A percentile compares a stretch with the other conserved stretches of the same genome.
phyloP scores from a whole-genome alignment of 2,329 filamentous ascomycete species.

The Rachicladosporium sp. region DNA sequence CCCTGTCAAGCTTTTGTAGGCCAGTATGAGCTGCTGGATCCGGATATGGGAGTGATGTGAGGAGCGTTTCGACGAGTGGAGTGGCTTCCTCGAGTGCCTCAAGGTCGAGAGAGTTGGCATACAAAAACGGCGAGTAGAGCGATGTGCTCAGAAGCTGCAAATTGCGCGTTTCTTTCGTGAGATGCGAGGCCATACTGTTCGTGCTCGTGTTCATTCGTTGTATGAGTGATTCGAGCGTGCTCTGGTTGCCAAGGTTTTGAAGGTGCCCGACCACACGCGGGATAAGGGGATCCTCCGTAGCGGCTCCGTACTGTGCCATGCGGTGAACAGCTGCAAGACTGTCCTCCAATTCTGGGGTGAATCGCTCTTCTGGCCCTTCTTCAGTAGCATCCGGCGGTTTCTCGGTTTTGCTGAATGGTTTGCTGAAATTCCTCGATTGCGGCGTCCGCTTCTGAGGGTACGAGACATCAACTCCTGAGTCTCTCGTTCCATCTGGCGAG shows the following conservation, averaged over 20 bases:
- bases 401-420: conserved; percentile 12
- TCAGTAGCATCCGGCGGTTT: conserved; percentile 14
- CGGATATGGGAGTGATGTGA: conserved; percentile 55
- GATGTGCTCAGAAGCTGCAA: conserved; percentile 59
- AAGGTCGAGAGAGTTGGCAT: conserved; percentile 49
- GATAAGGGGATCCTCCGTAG: conserved; percentile 20
- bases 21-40: conserved; percentile 53
- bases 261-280: conserved; percentile 19
- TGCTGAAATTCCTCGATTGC: conserved; percentile 22
- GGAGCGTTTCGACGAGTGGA: conserved; percentile 52
- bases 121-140: conserved; percentile 55
- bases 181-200: conserved; percentile 51
- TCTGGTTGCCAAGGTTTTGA: conserved; percentile 24
- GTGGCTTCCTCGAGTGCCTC: conserved; percentile 58
- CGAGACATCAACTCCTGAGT: conserved; percentile 34
- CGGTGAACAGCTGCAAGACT: conserved; percentile 21
- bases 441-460: conserved; percentile 13
- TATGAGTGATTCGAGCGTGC: conserved; percentile 20
- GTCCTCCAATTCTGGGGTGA: conserved; percentile 30
- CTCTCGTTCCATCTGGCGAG: conserved; percentile 25
- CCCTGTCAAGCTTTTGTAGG: conserved; percentile 53
- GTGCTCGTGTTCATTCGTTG: conserved; percentile 23
- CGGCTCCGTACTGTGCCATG: conserved; percentile 19
- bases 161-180: conserved; percentile 62
- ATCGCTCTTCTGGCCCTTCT: conserved; percentile 43